A percentile compares a stretch with the other conserved stretches of the same genome.
Evolutionary conservation across 805 yeast species (phyloP).

Genomic region (Schizosaccharomyces osmophilus): DNA sequence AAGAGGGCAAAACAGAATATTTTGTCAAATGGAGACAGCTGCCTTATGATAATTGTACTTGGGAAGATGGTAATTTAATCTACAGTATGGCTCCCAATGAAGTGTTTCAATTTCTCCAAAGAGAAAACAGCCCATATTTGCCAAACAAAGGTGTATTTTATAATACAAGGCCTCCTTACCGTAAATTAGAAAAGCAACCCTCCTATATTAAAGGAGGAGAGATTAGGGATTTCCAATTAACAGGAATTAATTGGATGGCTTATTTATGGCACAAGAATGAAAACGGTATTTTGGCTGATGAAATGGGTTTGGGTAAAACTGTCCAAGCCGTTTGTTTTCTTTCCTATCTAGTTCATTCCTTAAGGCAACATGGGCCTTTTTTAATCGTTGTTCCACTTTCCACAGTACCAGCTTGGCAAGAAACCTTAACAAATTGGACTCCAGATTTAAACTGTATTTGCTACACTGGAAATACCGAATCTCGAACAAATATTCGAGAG

Average conservation of each 20-base stretch:
- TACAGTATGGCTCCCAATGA: constrained; percentile 65
- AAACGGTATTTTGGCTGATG: constrained; percentile 93
- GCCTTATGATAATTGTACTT: constrained; percentile 84
- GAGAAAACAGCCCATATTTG: constrained; percentile 16
- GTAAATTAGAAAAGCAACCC: constrained; percentile 69
- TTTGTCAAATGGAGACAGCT: constrained; percentile 83
- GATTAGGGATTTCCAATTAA: constrained; percentile 86
- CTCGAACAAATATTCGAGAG: constrained; percentile 61
- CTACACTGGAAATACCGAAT: constrained; percentile 74
- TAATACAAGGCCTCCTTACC: constrained; percentile 49
- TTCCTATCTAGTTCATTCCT: constrained; percentile 82
- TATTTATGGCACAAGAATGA: constrained; percentile 93
- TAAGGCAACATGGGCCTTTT: constrained; percentile 95
- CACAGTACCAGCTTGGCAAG: constrained; percentile 97
- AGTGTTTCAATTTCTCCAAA: constrained; percentile 57
- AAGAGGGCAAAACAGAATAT: constrained; percentile 48
- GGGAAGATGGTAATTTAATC: constrained; percentile 82
- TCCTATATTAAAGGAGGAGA: constrained; percentile 72
- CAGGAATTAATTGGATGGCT: constrained; percentile 99
- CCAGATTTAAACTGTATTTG: constrained; percentile 85
- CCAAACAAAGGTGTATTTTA: background rate
- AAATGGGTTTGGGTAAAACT: constrained; percentile 96
- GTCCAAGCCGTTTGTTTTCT: constrained; percentile 88
- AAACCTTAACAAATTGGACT: constrained; percentile 91
- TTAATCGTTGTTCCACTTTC: constrained; percentile 87